These are phyloP conservation scores for Chalciporus piperatus DNA, from an alignment of 768 basidiomycete species.

Conservation along the genomic window DNA sequence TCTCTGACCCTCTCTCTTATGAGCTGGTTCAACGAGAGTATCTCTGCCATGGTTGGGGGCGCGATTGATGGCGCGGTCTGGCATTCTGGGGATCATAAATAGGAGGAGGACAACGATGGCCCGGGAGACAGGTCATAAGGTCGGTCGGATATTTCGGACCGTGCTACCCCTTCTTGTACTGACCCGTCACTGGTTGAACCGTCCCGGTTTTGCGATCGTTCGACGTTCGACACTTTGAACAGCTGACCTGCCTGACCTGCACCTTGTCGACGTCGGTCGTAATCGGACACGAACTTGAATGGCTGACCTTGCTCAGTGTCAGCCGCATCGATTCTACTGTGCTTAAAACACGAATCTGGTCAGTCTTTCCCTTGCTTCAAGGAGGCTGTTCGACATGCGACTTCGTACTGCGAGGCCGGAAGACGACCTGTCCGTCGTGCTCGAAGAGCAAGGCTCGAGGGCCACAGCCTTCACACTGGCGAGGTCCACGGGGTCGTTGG, in stretches of 20 bases:
- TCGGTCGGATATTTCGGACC: not conserved
- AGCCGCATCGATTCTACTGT: constrained; percentile 11
- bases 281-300: not conserved
- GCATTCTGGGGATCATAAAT: not conserved
- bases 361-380: not conserved
- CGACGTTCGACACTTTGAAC: too few relatives aligned
- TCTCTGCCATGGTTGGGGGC: constrained; percentile 15
- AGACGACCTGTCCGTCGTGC: constrained; percentile 32
- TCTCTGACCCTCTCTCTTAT: constrained; percentile 18
- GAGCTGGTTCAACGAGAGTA: constrained; percentile 29
- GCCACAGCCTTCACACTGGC: not conserved
- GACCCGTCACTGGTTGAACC: too few relatives aligned
- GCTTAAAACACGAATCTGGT: constrained; percentile 13
- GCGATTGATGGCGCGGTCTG: not conserved
- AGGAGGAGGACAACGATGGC: not conserved
- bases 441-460: not conserved
- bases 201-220: too few relatives aligned
- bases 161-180: not conserved
- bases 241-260: not conserved
- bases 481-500: constrained; percentile 3
- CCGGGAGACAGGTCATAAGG: not conserved
- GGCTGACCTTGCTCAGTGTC: constrained; percentile 17
- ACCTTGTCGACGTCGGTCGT: constrained; percentile 1
- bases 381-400: constrained; percentile 36
- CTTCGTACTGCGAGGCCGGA: constrained; percentile 31